Base-by-base conservation (phyloP, 768 basidiomycete genomes). In the Kwoniella dendrophila region DNA sequence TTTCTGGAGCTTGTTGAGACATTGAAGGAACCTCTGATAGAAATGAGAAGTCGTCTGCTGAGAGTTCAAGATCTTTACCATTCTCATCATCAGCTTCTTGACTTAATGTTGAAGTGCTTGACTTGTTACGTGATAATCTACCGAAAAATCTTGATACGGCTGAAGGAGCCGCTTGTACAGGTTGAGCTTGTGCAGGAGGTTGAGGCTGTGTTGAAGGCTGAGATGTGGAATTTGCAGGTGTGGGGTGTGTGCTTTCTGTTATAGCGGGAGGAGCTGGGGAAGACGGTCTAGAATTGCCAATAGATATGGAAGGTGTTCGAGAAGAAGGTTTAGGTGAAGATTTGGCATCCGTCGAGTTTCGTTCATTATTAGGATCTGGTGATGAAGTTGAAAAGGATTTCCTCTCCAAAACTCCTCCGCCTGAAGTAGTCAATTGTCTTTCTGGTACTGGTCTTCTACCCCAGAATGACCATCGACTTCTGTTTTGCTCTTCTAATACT, bases 141-240 rank as follows among this genome's bases (percentile, higher is more conserved):
- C 84, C 86, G 49, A 92, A 82, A 75, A 94, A 93, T 4, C 92
- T 85, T 11, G 90, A 90, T 32, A 93, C 89, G 7, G 85, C 89
- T 0, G 92, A 90, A 4, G 81, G 81, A 18, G 78, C 72, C 2
- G 54, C 36, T 41, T 56, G 54, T 18, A 56, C 47, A 26, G 54
- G 62, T 10, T 34, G 61, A 38, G 24, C 24, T 32, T 40, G 67
- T 30, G 40, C 27, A 34, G 27, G 57, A 5, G 61, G 47, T 32
- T 26, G 58, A 24, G 49, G 10, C 4, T 29, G 30, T 43, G 34
- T 30, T 14, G 32, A n/a, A n/a, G n/a, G 45, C 40, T 26, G 57
- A 33, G 49, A 49, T 22, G 38, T 45, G 14, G 32, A n/a, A n/a
- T n/a, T n/a, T n/a, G n/a, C n/a, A n/a, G n/a, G n/a, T n/a, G n/a